Evolutionary conservation across 768 basidiomycete species (phyloP).

Genomic region (Xerocomellus intermedius): DNA sequence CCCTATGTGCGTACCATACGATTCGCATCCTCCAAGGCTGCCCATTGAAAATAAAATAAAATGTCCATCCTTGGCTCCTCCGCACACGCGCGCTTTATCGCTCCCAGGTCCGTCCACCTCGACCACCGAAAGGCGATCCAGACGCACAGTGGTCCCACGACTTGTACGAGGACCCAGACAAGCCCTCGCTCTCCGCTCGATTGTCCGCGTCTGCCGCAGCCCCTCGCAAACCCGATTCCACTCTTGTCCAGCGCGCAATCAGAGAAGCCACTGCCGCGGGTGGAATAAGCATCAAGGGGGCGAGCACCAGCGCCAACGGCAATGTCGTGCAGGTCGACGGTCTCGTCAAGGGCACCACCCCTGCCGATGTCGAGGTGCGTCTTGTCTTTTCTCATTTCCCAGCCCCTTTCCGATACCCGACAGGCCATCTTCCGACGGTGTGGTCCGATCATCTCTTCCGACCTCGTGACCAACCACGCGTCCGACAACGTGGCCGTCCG

Average conservation of each 20-base stretch:
- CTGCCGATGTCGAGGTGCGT: constrained; percentile 67
- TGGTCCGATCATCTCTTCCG: constrained; percentile 55
- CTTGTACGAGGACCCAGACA: constrained; percentile 59
- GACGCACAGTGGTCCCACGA: constrained; percentile 74
- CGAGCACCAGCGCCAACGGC: constrained; percentile 47
- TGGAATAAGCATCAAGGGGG: constrained; percentile 67
- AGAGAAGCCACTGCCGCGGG: constrained; percentile 51
- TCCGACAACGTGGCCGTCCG: constrained; percentile 55
- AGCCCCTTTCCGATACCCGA: constrained; percentile 3
- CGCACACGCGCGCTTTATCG: neutral
- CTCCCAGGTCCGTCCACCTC: constrained; percentile 41
- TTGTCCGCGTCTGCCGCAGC: constrained; percentile 41
- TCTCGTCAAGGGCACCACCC: constrained; percentile 71
- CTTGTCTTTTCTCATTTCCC: neutral
- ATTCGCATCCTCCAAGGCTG: constrained; percentile 27
- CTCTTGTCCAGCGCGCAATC: constrained; percentile 59
- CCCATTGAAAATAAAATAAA: constrained; percentile 23
- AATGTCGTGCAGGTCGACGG: constrained; percentile 77
- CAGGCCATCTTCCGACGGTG: constrained; percentile 80
- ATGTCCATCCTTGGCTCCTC: constrained; percentile 1
- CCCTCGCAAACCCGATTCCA: constrained; percentile 53
- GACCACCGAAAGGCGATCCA: constrained; percentile 61
- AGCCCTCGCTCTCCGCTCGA: constrained; percentile 54
- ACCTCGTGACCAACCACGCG: constrained; percentile 13
- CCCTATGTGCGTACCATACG: constrained; percentile 36